Evolutionary conservation across 352 stramenopile genomes (phyloP).

Genomic region (Phytopythium litorale): DNA sequence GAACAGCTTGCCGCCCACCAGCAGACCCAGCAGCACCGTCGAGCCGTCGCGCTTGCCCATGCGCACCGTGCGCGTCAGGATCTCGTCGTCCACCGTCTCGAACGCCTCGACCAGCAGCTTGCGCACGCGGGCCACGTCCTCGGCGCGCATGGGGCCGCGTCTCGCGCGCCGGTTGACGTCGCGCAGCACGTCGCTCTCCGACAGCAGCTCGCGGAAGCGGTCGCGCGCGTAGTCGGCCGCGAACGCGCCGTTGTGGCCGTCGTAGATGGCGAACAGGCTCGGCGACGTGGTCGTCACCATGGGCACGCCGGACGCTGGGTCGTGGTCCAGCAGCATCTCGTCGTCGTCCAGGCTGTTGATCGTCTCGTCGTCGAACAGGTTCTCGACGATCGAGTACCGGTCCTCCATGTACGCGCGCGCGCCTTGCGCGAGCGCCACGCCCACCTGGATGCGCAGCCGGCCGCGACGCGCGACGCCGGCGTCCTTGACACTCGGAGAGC

Average conservation of each 20-base stretch:
- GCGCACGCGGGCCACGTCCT: slow-evolving; percentile 50
- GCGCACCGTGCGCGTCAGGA: slow-evolving; percentile 60
- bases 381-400: slow-evolving; percentile 55
- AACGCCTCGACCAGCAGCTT: slow-evolving; percentile 52
- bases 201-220: slow-evolving; percentile 59
- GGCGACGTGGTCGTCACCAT: slow-evolving; percentile 21
- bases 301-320: background rate
- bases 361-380: slow-evolving; percentile 39
- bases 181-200: slow-evolving; percentile 37
- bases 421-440: slow-evolving; percentile 51
- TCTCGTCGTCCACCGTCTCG: slow-evolving; percentile 62
- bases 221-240: slow-evolving; percentile 58
- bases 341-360: slow-evolving; percentile 21
- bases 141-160: slow-evolving; percentile 25
- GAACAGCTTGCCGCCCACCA: slow-evolving; percentile 72
- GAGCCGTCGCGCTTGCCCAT: slow-evolving; percentile 72
- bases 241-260: slow-evolving; percentile 73
- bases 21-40: slow-evolving; percentile 65
- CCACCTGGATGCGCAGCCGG: slow-evolving; percentile 43
- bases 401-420: slow-evolving; percentile 81
- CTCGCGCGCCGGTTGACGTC: slow-evolving; percentile 38
- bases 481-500: background rate
- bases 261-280: slow-evolving; percentile 63
- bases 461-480: background rate
- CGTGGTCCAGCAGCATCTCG: slow-evolving; percentile 12